Base-by-base conservation (phyloP, 306 rosid species). In the Gastrolobium bilobum region DNA sequence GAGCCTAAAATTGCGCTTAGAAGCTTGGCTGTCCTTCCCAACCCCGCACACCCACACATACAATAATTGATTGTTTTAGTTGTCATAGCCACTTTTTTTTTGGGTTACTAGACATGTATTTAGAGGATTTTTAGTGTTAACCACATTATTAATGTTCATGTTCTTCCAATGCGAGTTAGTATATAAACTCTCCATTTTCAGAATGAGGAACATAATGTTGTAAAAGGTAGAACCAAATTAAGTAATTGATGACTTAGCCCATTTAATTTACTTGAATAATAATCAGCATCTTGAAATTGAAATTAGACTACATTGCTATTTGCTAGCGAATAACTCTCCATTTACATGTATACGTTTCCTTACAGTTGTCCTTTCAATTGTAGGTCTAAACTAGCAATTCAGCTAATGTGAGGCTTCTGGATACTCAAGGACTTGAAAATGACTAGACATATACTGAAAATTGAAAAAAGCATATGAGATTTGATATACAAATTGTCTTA, bases 1-100 rank as follows among this genome's bases (percentile, higher is more conserved):
- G 51, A 70, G 75, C 75, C 75, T 70, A 51, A n/a, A 70, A 7
- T 50, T 70, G 35, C 62, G 75, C 75, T 35, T 50, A 34, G 20
- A 38, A 34, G 47, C 39, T 35, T 20, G 26, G 26, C 26, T 20
- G 26, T 68, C 74, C 59, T 46, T 43, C 11, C 42, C 1, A 29
- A 2, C 26, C 74, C 43, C 47, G 58, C 59, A 42, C n/a, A n/a
- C 44, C 43, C 59, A 68, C 64, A 3, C 2, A 48, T 20, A 48
- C 54, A 20, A 20, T 20, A 31, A 20, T 61, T 61, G 26, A 4
- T 7, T 40, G 7, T 40, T 68, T 68, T 52, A 7, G 47, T 34
- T 70, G 58, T 20, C 15, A 2, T 39, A 7, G 48, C 39, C 33
- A 48, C 13, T 68, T 48, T 48, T 31, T 10, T 20, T 20, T 20